These are phyloP conservation scores for Trichoderma guizhouense DNA, from an alignment of 2,329 filamentous ascomycete species.

Conservation along the genomic window DNA sequence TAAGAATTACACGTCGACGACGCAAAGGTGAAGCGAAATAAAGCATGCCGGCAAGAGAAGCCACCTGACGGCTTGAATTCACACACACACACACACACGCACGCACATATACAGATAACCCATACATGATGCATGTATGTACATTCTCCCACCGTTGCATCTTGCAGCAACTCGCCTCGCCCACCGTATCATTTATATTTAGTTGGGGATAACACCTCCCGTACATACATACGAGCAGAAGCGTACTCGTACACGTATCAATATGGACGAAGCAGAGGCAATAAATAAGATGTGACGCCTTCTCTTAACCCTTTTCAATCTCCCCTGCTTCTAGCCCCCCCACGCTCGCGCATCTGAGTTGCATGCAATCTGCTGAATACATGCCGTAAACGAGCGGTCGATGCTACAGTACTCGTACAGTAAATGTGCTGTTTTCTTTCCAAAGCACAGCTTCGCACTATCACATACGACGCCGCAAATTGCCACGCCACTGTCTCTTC, in stretches of 20 bases:
- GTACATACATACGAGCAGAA: background rate
- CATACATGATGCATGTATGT: background rate
- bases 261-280: background rate
- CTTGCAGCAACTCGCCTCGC: background rate
- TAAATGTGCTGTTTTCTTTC: background rate
- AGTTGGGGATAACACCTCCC: background rate
- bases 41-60: background rate
- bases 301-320: slow-evolving; percentile 7
- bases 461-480: background rate
- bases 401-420: background rate
- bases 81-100: background rate
- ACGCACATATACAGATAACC: background rate
- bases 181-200: background rate
- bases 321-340: slow-evolving; percentile 6
- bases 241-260: background rate
- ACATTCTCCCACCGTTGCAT: background rate
- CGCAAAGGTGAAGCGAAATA: background rate
- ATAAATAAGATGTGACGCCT: background rate
- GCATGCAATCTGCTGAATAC: background rate
- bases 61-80: background rate
- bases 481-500: background rate
- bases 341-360: slow-evolving; percentile 6
- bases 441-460: background rate
- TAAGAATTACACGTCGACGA: background rate
- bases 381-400: background rate